phyloP scores from a whole-genome alignment of 805 yeast genomes.

The Yamadazyma ubonensis region DNA sequence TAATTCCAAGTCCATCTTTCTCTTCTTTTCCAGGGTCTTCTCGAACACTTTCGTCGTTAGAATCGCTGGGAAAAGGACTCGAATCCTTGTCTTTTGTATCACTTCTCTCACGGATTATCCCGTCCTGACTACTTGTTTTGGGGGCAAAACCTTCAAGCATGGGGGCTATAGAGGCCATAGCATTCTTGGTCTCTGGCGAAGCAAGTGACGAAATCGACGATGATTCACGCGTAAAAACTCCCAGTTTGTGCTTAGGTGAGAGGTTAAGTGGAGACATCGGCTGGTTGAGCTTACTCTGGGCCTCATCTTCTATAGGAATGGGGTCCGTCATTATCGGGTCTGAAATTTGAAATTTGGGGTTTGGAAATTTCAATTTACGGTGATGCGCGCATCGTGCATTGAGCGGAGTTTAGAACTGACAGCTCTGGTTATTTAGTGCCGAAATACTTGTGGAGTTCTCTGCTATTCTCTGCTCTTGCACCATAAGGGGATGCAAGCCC shows the following conservation, averaged over 20 bases:
- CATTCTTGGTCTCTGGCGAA: constrained; percentile 45
- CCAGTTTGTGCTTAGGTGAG: constrained; percentile 14
- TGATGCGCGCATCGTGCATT: too few species aligned
- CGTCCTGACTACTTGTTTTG: constrained; percentile 47
- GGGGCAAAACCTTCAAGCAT: constrained; percentile 73
- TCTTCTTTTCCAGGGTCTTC: too few species aligned
- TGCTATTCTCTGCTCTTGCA: neutral
- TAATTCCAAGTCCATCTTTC: neutral
- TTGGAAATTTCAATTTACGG: too few species aligned
- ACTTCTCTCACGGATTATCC: too few species aligned
- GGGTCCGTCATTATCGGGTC: neutral
- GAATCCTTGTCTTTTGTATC: too few species aligned
- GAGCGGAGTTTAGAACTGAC: too few species aligned
- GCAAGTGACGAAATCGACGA: constrained; percentile 6
- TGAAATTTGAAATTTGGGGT: too few species aligned
- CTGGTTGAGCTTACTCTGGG: constrained; percentile 20
- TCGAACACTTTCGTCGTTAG: too few species aligned
- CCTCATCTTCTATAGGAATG: constrained; percentile 12
- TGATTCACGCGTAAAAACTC: neutral
- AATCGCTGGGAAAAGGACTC: too few species aligned
- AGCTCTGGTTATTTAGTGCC: neutral
- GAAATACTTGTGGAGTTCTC: constrained; percentile 1
- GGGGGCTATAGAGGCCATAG: constrained; percentile 80
- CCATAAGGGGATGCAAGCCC: neutral
- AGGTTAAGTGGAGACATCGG: constrained; percentile 37